Percentiles rank a stretch among this genome's conserved stretches.
These are phyloP conservation scores for Thuidium tamariscinum DNA, from an alignment of 225 moss, liverwort and hornwort genomes.

Conservation along the genomic window DNA sequence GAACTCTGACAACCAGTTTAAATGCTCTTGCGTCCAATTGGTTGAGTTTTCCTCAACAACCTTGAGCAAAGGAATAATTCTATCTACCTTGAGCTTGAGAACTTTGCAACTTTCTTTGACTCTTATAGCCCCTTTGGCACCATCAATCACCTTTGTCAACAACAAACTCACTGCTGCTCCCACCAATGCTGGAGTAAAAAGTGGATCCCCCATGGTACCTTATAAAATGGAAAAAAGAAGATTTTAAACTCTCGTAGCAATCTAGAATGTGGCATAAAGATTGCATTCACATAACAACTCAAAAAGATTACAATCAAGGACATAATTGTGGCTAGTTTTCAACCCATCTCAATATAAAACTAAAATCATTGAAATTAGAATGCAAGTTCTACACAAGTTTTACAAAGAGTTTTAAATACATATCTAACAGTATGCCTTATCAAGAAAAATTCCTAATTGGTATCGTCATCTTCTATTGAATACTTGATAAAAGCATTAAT, in stretches of 20 bases:
- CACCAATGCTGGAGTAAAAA: neutral
- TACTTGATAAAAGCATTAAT: no score
- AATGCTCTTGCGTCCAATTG: neutral
- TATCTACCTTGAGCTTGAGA: neutral
- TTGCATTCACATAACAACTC: fast-evolving
- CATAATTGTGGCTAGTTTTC: neutral
- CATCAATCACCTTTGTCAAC: neutral
- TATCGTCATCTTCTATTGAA: no score
- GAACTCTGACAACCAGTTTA: neutral
- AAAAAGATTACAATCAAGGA: fast-evolving
- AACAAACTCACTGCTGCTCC: neutral
- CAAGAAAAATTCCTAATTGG: no score
- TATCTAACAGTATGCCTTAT: no score
- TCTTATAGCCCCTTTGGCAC: neutral
- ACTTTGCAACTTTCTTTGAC: neutral
- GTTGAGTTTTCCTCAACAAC: neutral
- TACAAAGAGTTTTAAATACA: no score
- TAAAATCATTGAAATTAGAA: neutral
- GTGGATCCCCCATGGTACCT: neutral
- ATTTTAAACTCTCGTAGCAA: neutral
- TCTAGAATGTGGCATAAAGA: fast-evolving
- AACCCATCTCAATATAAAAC: no score
- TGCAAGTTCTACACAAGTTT: no score
- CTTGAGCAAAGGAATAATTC: neutral
- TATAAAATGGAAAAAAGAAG: fast-evolving